Evolutionary conservation across 2,329 filamentous ascomycete species (phyloP), one percentile per base, ranked within the genome.

Genomic region (Nannizzia gypsea): DNA sequence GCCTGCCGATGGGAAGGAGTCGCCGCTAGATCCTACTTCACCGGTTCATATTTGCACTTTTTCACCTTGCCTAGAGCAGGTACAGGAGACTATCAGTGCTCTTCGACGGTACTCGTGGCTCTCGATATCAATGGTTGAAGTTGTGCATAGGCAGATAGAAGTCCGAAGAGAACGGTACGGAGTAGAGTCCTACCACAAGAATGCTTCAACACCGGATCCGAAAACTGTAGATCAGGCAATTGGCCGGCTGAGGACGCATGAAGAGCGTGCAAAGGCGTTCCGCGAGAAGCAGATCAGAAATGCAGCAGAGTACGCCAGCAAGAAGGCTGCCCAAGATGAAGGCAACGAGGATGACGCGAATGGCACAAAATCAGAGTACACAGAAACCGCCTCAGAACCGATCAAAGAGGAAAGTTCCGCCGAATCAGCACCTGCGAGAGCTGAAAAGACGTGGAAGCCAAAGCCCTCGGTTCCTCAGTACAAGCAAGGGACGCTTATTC

Each of bases 1-100:
- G 22, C 66, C 70, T 1, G 59, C 67, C 3, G 66, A 69, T 3
- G 71, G 71, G 3, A 63, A 64, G 0, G 65, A 69, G 58, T 80
- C 81, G 0, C 79, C 83, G 0, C 79, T 97, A 9, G 86, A 93
- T 65, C 84, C 89, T 0, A 79, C 80, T n/a, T 80, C 82, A 46
- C 81, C 87, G 3, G 83, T 86, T 1, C 81, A 93, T 69, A 81
- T 99, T 59, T 99, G 93, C 77, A 95, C 90, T 0, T 99, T 99
- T 75, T 95, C 88, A 1, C 93, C 93, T 0, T 99, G 93, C 73
- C 95, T 99, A 65, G 93, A 99, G 74, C 93, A 99, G 76, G 92
- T 95, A 22, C 90, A 88, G 58, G 83, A 85, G 60, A 97, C 93
- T 0, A 85, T 96, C 59, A 86, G 88, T 9, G 83, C 83, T 11